A percentile compares a stretch with the other conserved stretches of the same genome.
These are phyloP conservation scores for Wolfiporia cocos DNA, from an alignment of 1,284 basidiomycete species.

Conservation along the genomic window DNA sequence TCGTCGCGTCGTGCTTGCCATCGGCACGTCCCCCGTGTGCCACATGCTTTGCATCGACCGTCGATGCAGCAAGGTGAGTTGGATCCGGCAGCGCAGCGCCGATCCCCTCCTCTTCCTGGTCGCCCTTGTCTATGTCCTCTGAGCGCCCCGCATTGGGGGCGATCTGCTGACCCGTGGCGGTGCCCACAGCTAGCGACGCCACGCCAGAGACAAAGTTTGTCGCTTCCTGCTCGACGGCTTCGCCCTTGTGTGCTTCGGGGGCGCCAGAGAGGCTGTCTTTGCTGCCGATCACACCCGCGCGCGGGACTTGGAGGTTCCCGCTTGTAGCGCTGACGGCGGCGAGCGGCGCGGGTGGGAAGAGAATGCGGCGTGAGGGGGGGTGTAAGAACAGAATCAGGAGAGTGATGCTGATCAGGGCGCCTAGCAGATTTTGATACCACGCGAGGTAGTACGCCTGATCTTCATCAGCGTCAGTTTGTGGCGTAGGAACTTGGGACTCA, in stretches of 20 bases:
- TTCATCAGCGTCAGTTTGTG: background rate
- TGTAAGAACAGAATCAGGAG: constrained; percentile 37
- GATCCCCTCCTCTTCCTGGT: constrained; percentile 15
- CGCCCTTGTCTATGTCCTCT: constrained; percentile 17
- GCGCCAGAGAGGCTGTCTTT: constrained; percentile 26
- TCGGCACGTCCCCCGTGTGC: constrained; percentile 22
- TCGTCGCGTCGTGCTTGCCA: constrained; percentile 25
- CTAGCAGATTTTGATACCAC: constrained; percentile 36
- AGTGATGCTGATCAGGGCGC: constrained; percentile 31
- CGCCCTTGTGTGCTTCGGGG: constrained; percentile 33
- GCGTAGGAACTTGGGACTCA: constrained; percentile 11
- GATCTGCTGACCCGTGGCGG: constrained; percentile 30
- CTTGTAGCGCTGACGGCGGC: constrained; percentile 25
- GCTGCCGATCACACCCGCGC: constrained; percentile 22
- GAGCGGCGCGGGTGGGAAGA: constrained; percentile 46
- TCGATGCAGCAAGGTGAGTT: constrained; percentile 22
- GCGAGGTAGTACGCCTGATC: constrained; percentile 35
- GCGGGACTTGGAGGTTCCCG: constrained; percentile 24
- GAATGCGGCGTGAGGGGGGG: constrained; percentile 32
- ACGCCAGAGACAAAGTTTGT: constrained; percentile 34
- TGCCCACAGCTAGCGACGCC: constrained; percentile 30
- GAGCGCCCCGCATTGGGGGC: constrained; percentile 16
- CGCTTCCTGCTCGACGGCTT: constrained; percentile 38
- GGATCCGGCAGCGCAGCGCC: constrained; percentile 27
- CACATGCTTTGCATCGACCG: constrained; percentile 25